A percentile compares a stretch with the other conserved stretches of the same genome.
Conservation (phyloP, 345 rosid genomes). For the Eucalyptus cladocalyx region DNA sequence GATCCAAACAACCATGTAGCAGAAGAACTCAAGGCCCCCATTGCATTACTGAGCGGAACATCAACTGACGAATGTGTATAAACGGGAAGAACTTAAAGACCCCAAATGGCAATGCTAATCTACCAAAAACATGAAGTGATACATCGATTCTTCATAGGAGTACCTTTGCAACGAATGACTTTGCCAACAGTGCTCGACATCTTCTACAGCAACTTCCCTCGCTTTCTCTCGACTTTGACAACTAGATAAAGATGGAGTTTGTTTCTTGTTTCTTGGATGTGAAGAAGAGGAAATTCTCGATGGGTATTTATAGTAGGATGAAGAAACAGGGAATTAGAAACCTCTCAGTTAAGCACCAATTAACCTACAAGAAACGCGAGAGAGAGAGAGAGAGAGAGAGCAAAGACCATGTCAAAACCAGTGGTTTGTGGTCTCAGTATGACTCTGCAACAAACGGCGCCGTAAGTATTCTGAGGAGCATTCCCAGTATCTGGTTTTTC, state of each 20-base stretch:
- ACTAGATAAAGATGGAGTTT: not conserved
- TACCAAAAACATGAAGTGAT: not conserved
- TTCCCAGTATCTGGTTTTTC: not conserved
- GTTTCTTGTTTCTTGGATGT: not conserved
- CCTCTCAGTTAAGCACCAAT: not conserved
- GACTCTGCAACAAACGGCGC: not conserved
- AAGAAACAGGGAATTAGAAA: not conserved
- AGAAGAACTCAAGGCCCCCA: too few species aligned
- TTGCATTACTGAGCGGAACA: too few species aligned
- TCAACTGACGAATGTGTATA: not conserved
- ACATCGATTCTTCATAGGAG: not conserved
- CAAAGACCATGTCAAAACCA: not conserved
- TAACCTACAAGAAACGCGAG: not conserved
- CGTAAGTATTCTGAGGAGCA: not conserved
- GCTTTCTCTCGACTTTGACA: not conserved
- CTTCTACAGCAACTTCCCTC: not conserved
- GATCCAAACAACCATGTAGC: not conserved
- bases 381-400: not conserved
- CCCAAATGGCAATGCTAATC: not conserved
- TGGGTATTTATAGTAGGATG: not conserved
- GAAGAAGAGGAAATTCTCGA: not conserved
- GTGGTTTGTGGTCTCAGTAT: not conserved
- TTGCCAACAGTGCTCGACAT: constrained; percentile 16
- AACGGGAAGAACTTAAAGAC: not conserved
- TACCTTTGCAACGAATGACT: constrained; percentile 29